Evolutionary conservation across 129 eudicot species (phyloP).

Genomic region (Centrapalus pauciflorus): DNA sequence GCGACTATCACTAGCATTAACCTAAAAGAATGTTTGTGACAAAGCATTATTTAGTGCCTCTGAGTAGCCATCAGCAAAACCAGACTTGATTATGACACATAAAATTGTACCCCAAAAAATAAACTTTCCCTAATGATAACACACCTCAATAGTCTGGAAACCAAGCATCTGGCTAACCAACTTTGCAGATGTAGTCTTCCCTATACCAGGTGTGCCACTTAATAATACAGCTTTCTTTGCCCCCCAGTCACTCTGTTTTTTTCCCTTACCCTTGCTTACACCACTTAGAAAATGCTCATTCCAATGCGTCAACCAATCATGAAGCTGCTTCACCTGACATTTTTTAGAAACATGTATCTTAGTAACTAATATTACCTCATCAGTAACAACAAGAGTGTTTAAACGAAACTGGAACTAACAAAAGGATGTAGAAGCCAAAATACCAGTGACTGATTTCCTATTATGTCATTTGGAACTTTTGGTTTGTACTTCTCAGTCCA

Average conservation of each 20-base stretch:
- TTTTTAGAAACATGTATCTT: not conserved
- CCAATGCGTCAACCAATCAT: constrained; percentile 81
- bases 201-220: constrained; percentile 94
- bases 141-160: constrained; percentile 76
- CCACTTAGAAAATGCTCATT: constrained; percentile 53
- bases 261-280: constrained; percentile 58
- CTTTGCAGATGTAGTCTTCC: constrained; percentile 95
- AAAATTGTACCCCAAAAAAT: not conserved
- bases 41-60: not conserved
- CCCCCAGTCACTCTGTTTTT: constrained; percentile 55
- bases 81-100: constrained; percentile 5
- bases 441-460: constrained; percentile 87
- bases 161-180: constrained; percentile 92
- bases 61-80: not conserved
- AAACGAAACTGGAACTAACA: not conserved
- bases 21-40: constrained; percentile 36
- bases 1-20: constrained; percentile 96
- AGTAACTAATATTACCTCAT: not conserved
- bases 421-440: constrained; percentile 1
- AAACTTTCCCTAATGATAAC: not conserved
- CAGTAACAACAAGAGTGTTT: not conserved
- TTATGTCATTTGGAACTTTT: constrained; percentile 60
- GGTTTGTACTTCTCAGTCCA: constrained; percentile 96
- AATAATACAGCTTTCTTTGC: constrained; percentile 81
- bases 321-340: constrained; percentile 79